Conservation (phyloP, 2,329 filamentous ascomycete genomes). For the Calonectria fujianensis region DNA sequence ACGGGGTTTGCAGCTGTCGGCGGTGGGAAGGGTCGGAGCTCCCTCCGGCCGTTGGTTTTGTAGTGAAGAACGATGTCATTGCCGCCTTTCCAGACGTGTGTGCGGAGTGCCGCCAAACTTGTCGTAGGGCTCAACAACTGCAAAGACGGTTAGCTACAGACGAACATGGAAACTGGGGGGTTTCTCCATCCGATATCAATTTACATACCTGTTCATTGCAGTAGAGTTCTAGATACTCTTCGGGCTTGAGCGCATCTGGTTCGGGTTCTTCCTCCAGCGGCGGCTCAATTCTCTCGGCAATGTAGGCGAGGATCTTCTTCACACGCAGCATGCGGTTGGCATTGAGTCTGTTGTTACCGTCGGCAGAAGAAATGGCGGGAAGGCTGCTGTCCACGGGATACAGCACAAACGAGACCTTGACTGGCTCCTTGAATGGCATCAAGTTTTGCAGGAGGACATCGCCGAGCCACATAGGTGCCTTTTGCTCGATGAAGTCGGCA, state of each 20-base stretch:
- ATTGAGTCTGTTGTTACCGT: slow-evolving; percentile 93
- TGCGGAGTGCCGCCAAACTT: slow-evolving; percentile 94
- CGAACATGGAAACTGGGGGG: background rate
- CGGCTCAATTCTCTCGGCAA: slow-evolving; percentile 92
- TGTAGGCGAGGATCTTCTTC: slow-evolving; percentile 94
- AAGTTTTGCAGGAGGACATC: slow-evolving; percentile 90
- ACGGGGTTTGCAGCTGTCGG: slow-evolving; percentile 45
- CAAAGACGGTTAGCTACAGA: slow-evolving; percentile 39
- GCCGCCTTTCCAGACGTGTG: slow-evolving; percentile 96
- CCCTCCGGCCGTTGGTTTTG: slow-evolving; percentile 91
- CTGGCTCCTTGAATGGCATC: slow-evolving; percentile 89
- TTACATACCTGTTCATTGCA: slow-evolving; percentile 89
- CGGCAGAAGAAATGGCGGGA: slow-evolving; percentile 82
- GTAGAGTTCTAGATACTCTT: slow-evolving; percentile 96
- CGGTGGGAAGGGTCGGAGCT: slow-evolving; percentile 65
- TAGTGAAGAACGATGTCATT: slow-evolving; percentile 94
- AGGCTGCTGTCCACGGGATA: slow-evolving; percentile 83
- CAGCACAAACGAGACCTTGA: slow-evolving; percentile 96
- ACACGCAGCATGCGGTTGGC: slow-evolving; percentile 97
- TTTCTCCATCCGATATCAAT: background rate
- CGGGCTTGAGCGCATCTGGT: slow-evolving; percentile 80
- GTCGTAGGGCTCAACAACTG: slow-evolving; percentile 85
- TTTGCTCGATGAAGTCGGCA: slow-evolving; percentile 88
- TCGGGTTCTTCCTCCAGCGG: slow-evolving; percentile 74
- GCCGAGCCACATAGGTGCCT: slow-evolving; percentile 92